Percentiles rank a stretch among this genome's conserved stretches.
These are phyloP conservation scores for Amylostereum areolatum DNA, from an alignment of 1,284 basidiomycete species.

Conservation along the genomic window DNA sequence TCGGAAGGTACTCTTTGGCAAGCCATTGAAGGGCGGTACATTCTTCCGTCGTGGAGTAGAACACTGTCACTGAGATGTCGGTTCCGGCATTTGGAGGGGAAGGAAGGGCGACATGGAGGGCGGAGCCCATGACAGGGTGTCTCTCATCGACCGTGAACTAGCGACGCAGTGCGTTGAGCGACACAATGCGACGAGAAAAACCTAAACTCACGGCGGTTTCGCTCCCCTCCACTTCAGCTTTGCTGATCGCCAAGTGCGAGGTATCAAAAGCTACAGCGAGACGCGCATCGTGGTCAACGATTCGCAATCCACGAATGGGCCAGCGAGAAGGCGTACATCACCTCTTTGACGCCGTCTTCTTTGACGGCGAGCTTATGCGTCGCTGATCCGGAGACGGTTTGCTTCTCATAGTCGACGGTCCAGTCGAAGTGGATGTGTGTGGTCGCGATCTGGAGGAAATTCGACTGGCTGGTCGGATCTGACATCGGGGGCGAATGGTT, in stretches of 20 bases:
- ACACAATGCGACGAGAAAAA: neutral
- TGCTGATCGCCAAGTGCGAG: constrained; percentile 60
- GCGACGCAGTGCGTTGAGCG: neutral
- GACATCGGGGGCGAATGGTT: constrained; percentile 15
- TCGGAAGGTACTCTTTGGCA: constrained; percentile 55
- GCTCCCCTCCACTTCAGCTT: constrained; percentile 51
- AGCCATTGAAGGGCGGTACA: constrained; percentile 95
- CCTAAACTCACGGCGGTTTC: constrained; percentile 37
- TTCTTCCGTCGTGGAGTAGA: constrained; percentile 71
- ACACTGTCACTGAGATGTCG: constrained; percentile 51
- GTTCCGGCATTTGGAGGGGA: constrained; percentile 34
- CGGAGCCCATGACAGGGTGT: constrained; percentile 69
- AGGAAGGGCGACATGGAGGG: constrained; percentile 51
- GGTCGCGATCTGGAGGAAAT: constrained; percentile 67
- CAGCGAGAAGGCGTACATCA: constrained; percentile 40
- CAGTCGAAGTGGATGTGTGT: constrained; percentile 76
- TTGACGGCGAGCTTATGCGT: constrained; percentile 60
- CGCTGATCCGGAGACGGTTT: constrained; percentile 70
- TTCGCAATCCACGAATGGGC: neutral
- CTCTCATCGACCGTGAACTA: constrained; percentile 33
- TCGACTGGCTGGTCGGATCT: constrained; percentile 78
- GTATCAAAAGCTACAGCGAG: constrained; percentile 67
- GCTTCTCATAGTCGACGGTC: constrained; percentile 71
- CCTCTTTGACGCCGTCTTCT: constrained; percentile 54
- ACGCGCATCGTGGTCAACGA: neutral